These are phyloP conservation scores for Schwanniomyces sp. DNA, from an alignment of 805 yeast species.

Conservation along the genomic window DNA sequence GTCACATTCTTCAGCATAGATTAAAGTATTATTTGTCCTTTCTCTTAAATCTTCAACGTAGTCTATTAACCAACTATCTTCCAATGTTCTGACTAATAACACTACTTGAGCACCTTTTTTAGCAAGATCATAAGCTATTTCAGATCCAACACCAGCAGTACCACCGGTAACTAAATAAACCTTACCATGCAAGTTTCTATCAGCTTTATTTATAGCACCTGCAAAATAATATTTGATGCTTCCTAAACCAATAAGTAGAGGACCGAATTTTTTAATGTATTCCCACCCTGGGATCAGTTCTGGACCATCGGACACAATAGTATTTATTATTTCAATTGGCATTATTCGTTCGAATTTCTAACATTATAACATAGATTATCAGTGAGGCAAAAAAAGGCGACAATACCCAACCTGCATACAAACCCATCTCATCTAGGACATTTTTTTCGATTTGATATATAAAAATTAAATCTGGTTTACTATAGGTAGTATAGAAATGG, in stretches of 20 bases:
- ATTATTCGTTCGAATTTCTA: constrained; percentile 31
- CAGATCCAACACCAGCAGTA: constrained; percentile 86
- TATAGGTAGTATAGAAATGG: constrained; percentile 32
- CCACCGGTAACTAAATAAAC: constrained; percentile 90
- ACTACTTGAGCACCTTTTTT: constrained; percentile 82
- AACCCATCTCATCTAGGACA: neutral
- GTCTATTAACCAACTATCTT: constrained; percentile 72
- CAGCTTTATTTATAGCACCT: constrained; percentile 88
- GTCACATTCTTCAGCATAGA: constrained; percentile 92
- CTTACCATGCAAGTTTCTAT: constrained; percentile 85
- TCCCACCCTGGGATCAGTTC: constrained; percentile 74
- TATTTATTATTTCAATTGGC: constrained; percentile 85
- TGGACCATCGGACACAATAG: constrained; percentile 70
- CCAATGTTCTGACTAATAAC: constrained; percentile 63
- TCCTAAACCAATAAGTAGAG: constrained; percentile 46
- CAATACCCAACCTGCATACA: neutral
- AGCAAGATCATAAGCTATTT: constrained; percentile 73
- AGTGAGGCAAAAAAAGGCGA: neutral
- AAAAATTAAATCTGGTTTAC: neutral
- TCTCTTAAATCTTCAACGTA: constrained; percentile 77
- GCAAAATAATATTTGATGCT: constrained; percentile 70
- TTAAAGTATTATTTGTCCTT: constrained; percentile 64
- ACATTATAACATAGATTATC: neutral
- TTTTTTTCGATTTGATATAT: neutral
- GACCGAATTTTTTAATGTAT: constrained; percentile 55